Evolutionary conservation across 768 basidiomycete genomes (phyloP), one percentile per base, ranked within the genome.

Genomic region (Rhodotorula paludigena): DNA sequence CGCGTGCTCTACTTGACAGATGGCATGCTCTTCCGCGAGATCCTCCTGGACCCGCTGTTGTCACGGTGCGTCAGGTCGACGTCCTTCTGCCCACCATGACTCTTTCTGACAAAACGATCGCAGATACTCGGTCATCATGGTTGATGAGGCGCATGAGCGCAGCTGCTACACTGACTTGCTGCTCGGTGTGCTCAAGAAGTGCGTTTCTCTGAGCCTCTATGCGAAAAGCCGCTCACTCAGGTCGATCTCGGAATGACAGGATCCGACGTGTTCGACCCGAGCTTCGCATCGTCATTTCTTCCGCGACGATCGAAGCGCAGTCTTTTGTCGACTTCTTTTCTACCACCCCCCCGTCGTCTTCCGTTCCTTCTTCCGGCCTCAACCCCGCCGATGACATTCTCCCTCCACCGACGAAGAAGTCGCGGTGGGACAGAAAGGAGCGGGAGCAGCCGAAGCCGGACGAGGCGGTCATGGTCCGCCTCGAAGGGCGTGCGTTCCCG

Each of bases 141-240:
- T 99, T 54, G 96, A 99, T 74, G 96, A 98, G 81, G 96, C 92
- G 0, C 96, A 99, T 77, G 96, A 99, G 77, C 82, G 96, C 41
- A 90, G 91, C 74, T 82, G 91, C n/a, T 94, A 97, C 77, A 97
- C 93, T 1, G 96, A 99, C 77, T 80, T 99, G 16, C 80, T 99
- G 3, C 82, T 99, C 2, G 94, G 94, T 0, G 80, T 97, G 25
- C 79, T 99, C 54, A 94, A 96, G 81, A 98, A 98, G 93, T 93
- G 52, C 42, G 82, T 73, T 53, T 21, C 33, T 30, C 5, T 16
- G 51, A 53, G 39, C n/a, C 33, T 28, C 32, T 44, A 52, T 28
- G n/a, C n/a, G n/a, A n/a, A n/a, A n/a, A n/a, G n/a, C n/a, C n/a
- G n/a, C n/a, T n/a, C n/a, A n/a, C n/a, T 39, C 20, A 55, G 66